Percentiles rank a stretch among this genome's conserved stretches.
phyloP scores from a whole-genome alignment of 306 rosid species.

The Heteromeles arbutifolia region DNA sequence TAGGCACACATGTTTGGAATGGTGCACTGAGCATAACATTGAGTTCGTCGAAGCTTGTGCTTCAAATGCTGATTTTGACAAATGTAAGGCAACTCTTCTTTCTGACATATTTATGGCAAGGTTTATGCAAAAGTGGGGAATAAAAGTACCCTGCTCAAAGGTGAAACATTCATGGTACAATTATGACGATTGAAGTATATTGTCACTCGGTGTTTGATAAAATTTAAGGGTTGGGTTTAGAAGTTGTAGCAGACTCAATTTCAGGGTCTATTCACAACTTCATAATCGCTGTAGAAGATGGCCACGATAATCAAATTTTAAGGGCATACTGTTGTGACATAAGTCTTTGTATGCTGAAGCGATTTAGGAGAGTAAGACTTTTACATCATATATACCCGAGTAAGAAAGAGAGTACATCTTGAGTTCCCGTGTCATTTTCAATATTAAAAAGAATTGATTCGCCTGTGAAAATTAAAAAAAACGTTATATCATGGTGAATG shows the following conservation, averaged over 20 bases:
- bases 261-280: neutral
- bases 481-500: neutral
- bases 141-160: neutral
- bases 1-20: constrained; percentile 57
- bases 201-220: neutral
- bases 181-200: neutral
- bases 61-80: constrained; percentile 70
- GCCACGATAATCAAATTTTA: neutral
- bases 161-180: neutral
- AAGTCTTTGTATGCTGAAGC: neutral
- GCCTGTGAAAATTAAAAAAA: neutral
- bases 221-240: neutral
- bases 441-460: neutral
- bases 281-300: neutral
- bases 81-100: constrained; percentile 39
- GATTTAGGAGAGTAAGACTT: neutral
- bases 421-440: neutral
- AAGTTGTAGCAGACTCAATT: neutral
- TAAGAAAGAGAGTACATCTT: neutral
- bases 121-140: neutral
- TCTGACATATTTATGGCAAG: neutral
- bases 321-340: neutral
- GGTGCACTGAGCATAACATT: constrained; percentile 71
- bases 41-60: constrained; percentile 89
- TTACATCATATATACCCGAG: neutral